Percentiles rank a stretch among this genome's conserved stretches.
Evolutionary conservation across 140 eudicot genomes (phyloP).

Genomic region (Oenanthe javanica): DNA sequence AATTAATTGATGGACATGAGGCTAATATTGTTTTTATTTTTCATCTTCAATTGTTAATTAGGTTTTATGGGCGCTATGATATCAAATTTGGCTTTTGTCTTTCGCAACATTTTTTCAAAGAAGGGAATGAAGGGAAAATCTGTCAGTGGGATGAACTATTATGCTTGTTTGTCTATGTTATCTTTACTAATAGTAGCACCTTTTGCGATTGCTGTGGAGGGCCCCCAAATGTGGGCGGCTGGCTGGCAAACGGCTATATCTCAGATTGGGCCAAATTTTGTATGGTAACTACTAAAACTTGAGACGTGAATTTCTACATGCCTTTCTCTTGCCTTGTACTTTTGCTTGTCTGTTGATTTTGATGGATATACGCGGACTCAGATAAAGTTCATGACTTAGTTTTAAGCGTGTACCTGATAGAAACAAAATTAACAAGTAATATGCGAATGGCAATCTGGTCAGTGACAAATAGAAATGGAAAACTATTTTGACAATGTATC

Average conservation of each 20-base stretch:
- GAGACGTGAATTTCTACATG: background rate
- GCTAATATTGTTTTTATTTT: background rate
- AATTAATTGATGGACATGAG: background rate
- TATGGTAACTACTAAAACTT: slow-evolving; percentile 29
- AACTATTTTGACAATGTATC: background rate
- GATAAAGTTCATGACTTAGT: background rate
- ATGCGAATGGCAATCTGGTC: background rate
- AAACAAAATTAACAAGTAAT: background rate
- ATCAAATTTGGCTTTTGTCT: slow-evolving; percentile 67
- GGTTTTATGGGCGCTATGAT: slow-evolving; percentile 67
- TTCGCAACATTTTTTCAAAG: slow-evolving; percentile 54
- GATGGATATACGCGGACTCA: background rate
- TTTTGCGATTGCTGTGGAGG: slow-evolving; percentile 51
- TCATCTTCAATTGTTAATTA: slow-evolving; percentile 16
- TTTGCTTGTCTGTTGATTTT: background rate
- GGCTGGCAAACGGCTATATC: slow-evolving; percentile 50
- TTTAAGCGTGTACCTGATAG: background rate
- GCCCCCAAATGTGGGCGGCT: slow-evolving; percentile 58
- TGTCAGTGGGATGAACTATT: slow-evolving; percentile 60
- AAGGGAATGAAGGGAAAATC: slow-evolving; percentile 60
- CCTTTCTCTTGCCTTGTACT: background rate
- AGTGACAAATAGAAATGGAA: background rate
- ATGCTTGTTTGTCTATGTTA: slow-evolving; percentile 55
- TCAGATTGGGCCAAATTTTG: slow-evolving; percentile 46
- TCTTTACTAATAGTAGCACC: slow-evolving; percentile 48